phyloP scores from a whole-genome alignment of 306 rosid genomes.

The Parietaria judaica region DNA sequence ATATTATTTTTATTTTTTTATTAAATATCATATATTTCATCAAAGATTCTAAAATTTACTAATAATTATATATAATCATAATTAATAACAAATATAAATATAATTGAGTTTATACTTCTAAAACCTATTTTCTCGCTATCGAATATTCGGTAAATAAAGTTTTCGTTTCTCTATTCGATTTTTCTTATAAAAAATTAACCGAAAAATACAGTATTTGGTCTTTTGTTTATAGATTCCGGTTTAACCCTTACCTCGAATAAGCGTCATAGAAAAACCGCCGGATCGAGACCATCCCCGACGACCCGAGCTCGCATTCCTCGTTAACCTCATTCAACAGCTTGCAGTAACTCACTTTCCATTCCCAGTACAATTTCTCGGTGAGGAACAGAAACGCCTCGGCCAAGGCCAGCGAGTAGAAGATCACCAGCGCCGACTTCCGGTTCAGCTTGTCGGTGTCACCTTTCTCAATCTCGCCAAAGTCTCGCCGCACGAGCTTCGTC shows the following conservation, averaged over 20 bases:
- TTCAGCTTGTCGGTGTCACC: conserved; percentile 81
- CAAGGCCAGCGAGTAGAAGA: conserved; percentile 76
- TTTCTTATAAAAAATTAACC: too few species aligned
- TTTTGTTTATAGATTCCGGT: too few species aligned
- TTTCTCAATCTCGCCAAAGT: conserved; percentile 67
- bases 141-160: too few species aligned
- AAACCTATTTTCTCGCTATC: too few species aligned
- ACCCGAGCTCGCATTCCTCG: conserved; percentile 61
- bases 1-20: too few species aligned
- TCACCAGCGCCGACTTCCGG: conserved; percentile 52
- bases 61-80: too few species aligned
- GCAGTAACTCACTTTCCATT: conserved; percentile 57
- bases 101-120: too few species aligned
- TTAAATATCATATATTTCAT: too few species aligned
- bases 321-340: conserved; percentile 64
- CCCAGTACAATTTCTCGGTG: conserved; percentile 77
- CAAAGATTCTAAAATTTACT: too few species aligned
- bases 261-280: conserved; percentile 88
- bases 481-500: conserved; percentile 48
- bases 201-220: too few species aligned
- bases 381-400: conserved; percentile 84
- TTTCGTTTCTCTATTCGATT: too few species aligned
- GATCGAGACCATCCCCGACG: conserved; percentile 52
- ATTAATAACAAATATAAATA: too few species aligned
- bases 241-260: conserved; percentile 30